Base-by-base conservation (phyloP, 768 basidiomycete genomes). In the Galerina sulciceps region DNA sequence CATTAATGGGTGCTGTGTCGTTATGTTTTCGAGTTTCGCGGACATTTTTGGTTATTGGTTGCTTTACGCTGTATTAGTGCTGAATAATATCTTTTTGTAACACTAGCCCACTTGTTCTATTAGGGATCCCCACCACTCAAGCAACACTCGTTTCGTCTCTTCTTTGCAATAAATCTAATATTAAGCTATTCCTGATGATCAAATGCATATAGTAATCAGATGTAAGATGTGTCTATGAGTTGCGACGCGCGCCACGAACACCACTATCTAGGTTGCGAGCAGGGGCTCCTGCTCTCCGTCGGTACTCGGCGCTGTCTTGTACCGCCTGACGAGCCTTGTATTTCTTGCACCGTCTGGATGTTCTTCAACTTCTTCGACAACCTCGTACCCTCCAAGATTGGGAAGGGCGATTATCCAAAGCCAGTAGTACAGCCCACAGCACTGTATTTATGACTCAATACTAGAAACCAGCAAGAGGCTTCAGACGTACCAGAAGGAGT, bases 321-420 rank as follows among this genome's bases (percentile, higher is more conserved):
- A 75, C 56, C 73, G 62, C 45, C 77, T 67, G 26, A 72, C 67
- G 10, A 81, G 69, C 40, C 69, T 69, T 13, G 68, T 65, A 46
- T 72, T 76, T 48, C 67, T 64, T 15, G 71, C 74, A 17, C 76
- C 71, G 18, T 75, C 75, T 15, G 77, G 58, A 15, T 71, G 66
- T 26, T 66, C 68, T 62, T 83, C 79, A 22, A 85, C 70, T 64
- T 85, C 79, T 54, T 80, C 78, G 1, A 79, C 73, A 6, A 83
- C 71, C 48, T 78, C 75, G 58, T 84, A 83, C 0, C 76, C 76
- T 9, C 81, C 76, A 5, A 74, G 50, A 48, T 65, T 74, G 17
- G 82, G 81, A 3, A 84, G 71, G 1, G 79, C 35, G 9, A 79
- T 65, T 22, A 80, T 77, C 81, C 81, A 82, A 17, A 81, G 22